A percentile compares a stretch with the other conserved stretches of the same genome.
Evolutionary conservation across 179 eudicot genomes (phyloP).

Genomic region (Carnegiea gigantea): DNA sequence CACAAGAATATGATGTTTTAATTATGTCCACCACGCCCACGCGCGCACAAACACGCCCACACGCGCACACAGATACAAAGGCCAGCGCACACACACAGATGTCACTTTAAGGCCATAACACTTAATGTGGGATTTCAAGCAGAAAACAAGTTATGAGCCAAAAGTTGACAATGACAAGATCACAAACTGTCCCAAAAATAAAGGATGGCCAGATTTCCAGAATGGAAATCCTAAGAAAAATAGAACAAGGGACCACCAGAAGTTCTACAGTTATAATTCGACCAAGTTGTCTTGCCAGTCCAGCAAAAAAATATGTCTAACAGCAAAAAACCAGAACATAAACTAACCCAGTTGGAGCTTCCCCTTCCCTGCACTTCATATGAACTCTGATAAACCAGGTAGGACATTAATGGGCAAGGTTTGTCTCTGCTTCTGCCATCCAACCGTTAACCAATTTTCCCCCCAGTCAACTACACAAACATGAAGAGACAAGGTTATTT

Average conservation of each 20-base stretch:
- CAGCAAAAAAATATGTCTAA: not conserved
- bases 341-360: conserved; percentile 86
- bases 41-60: no score
- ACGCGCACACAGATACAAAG: no score
- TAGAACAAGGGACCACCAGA: not conserved
- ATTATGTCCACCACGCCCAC: no score
- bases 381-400: conserved; percentile 82
- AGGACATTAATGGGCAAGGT: conserved; percentile 93
- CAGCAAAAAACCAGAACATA: conserved; percentile 10
- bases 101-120: no score
- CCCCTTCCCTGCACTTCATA: conserved; percentile 99
- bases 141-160: not conserved
- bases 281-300: not conserved
- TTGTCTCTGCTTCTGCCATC: conserved; percentile 95
- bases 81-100: no score
- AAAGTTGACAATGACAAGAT: not conserved
- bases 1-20: no score
- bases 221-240: not conserved
- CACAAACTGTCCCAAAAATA: not conserved
- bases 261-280: not conserved
- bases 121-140: no score
- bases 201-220: not conserved
- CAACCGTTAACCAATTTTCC: conserved; percentile 92
- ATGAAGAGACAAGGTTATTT: conserved; percentile 7
- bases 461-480: conserved; percentile 87